These are phyloP conservation scores for Casuarina cunninghamiana DNA, from an alignment of 306 rosid species.

Conservation along the genomic window DNA sequence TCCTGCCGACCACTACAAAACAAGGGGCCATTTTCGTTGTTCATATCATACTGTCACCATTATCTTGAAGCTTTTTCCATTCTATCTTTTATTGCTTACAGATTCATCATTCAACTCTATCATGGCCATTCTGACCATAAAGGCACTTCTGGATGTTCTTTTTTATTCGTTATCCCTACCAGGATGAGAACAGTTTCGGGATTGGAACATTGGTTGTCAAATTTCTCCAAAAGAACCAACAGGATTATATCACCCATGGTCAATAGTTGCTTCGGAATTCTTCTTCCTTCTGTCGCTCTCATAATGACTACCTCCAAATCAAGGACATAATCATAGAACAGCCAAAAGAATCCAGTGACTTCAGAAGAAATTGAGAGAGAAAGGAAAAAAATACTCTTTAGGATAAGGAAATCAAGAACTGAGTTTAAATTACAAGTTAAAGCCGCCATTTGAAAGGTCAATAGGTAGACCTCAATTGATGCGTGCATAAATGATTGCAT, in stretches of 20 bases:
- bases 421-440: not conserved
- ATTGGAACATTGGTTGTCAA: not conserved
- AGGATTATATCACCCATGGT: no score
- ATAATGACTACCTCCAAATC: not conserved
- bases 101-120: conserved; percentile 12
- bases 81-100: conserved; percentile 5
- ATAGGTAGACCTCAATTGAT: no score
- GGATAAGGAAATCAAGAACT: not conserved
- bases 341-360: not conserved
- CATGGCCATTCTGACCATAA: conserved; percentile 9
- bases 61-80: conserved; percentile 8
- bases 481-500: no score
- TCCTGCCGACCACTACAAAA: conserved; percentile 19
- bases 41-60: not conserved
- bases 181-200: no score
- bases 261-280: not conserved
- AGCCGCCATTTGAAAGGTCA: no score
- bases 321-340: not conserved
- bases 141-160: not conserved
- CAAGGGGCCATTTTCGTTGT: conserved; percentile 13
- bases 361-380: not conserved
- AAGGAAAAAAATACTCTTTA: not conserved
- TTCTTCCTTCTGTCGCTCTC: not conserved
- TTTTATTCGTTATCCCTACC: no score
- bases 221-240: not conserved